Percentiles rank a stretch among this genome's conserved stretches.
phyloP scores from a whole-genome alignment of 2,329 filamentous ascomycete genomes.

The Nemania sp. region DNA sequence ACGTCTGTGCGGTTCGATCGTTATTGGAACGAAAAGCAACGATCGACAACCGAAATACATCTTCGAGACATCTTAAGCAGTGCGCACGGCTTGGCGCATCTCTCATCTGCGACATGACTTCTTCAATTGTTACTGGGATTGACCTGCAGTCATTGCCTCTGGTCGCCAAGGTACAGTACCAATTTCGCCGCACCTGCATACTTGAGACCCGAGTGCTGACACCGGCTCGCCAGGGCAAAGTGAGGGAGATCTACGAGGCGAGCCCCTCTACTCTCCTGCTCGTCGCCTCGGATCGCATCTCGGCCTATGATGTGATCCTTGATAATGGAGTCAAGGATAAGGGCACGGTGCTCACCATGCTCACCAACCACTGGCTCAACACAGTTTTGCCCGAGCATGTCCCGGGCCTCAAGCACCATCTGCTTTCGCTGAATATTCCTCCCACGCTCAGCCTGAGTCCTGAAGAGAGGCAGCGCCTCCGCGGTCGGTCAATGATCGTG shows the following conservation, averaged over 20 bases:
- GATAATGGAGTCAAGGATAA: conserved; percentile 65
- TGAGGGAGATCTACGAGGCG: conserved; percentile 78
- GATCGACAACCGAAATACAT: no score
- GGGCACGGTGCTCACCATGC: conserved; percentile 54
- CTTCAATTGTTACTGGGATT: conserved; percentile 21
- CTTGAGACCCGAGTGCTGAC: not conserved
- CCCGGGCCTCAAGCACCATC: conserved; percentile 55
- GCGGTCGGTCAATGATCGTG: conserved; percentile 76
- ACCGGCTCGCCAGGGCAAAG: conserved; percentile 57
- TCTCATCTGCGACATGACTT: conserved; percentile 17
- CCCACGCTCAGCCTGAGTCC: conserved; percentile 36
- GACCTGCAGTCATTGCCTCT: conserved; percentile 22
- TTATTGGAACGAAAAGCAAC: no score
- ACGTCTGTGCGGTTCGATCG: no score
- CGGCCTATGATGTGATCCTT: conserved; percentile 75
- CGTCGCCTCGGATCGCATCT: conserved; percentile 86
- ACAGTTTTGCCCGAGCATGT: conserved; percentile 48
- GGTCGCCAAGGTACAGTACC: conserved; percentile 22
- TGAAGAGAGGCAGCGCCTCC: conserved; percentile 55
- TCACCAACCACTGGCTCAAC: conserved; percentile 58
- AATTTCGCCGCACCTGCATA: not conserved
- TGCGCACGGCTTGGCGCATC: conserved; percentile 6
- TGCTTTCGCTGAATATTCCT: conserved; percentile 45
- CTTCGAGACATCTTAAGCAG: no score
- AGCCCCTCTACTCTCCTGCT: conserved; percentile 75